Conservation (phyloP, 169 alveolate genomes). For the Cryptosporidium sp. region DNA sequence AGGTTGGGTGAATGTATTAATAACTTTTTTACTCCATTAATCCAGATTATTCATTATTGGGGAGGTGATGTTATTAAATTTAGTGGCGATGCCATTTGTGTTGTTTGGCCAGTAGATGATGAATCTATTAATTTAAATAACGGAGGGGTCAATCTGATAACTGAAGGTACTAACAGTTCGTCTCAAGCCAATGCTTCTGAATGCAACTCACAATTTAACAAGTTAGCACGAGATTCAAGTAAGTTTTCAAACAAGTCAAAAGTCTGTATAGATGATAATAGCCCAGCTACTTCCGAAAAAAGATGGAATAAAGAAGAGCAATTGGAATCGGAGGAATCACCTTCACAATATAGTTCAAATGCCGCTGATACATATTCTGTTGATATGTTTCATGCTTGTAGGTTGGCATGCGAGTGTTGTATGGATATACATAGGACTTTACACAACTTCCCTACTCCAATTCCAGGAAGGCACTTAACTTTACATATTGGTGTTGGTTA, state of each 20-base stretch:
- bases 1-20: conserved; percentile 84
- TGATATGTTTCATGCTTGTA: conserved; percentile 74
- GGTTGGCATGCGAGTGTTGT: conserved; percentile 83
- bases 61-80: conserved; percentile 91
- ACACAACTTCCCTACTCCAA: conserved; percentile 85
- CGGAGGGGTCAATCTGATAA: background rate
- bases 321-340: background rate
- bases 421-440: conserved; percentile 84
- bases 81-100: conserved; percentile 89
- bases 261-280: background rate
- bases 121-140: conserved; percentile 36
- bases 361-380: conserved; percentile 73
- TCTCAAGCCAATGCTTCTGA: conserved; percentile 8
- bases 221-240: background rate
- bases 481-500: conserved; percentile 86
- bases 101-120: conserved; percentile 89
- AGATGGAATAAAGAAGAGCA: conserved; percentile 23
- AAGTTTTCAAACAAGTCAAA: background rate
- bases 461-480: conserved; percentile 79
- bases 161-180: background rate
- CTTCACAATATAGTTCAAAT: conserved; percentile 2
- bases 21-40: conserved; percentile 85
- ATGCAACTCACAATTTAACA: background rate
- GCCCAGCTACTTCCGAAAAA: conserved; percentile 17
- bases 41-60: conserved; percentile 84